A percentile compares a stretch with the other conserved stretches of the same genome.
These are phyloP conservation scores for Camelina laxa DNA, from an alignment of 345 rosid genomes.

Conservation along the genomic window DNA sequence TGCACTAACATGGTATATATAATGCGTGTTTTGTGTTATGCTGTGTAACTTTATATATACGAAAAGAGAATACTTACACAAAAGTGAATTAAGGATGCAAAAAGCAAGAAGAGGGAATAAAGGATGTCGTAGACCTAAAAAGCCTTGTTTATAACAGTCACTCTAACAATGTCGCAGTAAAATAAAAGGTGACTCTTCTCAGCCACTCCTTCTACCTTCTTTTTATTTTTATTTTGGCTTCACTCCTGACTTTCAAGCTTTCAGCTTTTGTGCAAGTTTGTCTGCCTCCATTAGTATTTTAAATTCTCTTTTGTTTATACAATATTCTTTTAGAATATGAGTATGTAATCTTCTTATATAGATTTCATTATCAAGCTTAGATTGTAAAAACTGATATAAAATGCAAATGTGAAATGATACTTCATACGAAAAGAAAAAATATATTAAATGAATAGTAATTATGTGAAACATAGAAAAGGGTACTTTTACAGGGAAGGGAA, in stretches of 20 bases:
- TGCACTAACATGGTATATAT: constrained; percentile 21
- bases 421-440: not conserved
- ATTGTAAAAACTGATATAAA: not conserved
- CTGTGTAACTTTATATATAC: constrained; percentile 9
- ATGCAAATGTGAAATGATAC: not conserved
- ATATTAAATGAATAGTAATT: not conserved
- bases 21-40: not conserved
- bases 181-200: constrained; percentile 10
- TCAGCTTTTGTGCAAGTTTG: constrained; percentile 13
- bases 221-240: not conserved
- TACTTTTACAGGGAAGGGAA: not conserved
- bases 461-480: not conserved
- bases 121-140: constrained; percentile 10
- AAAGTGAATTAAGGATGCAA: constrained; percentile 32
- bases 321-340: not conserved
- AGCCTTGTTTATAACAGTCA: constrained; percentile 13
- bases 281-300: not conserved
- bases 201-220: not conserved
- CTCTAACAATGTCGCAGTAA: constrained; percentile 14
- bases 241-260: not conserved
- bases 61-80: constrained; percentile 20
- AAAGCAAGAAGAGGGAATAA: constrained; percentile 31
- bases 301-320: not conserved
- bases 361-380: not conserved
- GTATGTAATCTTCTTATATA: not conserved